A percentile compares a stretch with the other conserved stretches of the same genome.
These are phyloP conservation scores for Jatropha podagrica DNA, from an alignment of 441 rosid genomes.

Conservation along the genomic window DNA sequence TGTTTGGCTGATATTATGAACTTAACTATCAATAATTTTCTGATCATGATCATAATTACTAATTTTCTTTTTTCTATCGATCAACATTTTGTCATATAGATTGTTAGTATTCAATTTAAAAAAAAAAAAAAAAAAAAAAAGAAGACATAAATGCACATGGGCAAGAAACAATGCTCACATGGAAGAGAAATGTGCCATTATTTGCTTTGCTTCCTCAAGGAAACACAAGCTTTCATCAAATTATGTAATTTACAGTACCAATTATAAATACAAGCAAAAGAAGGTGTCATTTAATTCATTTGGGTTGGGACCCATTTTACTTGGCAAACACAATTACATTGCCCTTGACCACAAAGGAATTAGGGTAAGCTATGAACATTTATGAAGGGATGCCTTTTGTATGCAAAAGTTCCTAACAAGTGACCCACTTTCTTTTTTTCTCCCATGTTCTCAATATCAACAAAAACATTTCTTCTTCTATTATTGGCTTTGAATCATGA, in stretches of 20 bases:
- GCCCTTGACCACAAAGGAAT: background rate
- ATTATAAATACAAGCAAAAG: constrained; percentile 4
- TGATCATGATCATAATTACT: background rate
- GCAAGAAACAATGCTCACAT: constrained; percentile 10
- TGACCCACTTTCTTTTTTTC: constrained; percentile 16
- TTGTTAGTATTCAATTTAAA: background rate
- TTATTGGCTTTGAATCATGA: constrained; percentile 12
- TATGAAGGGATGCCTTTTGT: constrained; percentile 9
- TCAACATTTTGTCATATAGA: no score
- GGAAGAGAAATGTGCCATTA: constrained; percentile 1
- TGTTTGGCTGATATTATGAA: background rate
- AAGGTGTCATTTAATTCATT: constrained; percentile 1
- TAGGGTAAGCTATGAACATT: background rate
- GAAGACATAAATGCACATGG: constrained; percentile 14
- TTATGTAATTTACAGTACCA: background rate
- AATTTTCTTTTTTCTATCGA: background rate
- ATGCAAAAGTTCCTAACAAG: background rate
- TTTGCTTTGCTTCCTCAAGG: background rate
- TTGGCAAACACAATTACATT: background rate
- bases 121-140: background rate
- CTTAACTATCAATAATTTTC: background rate
- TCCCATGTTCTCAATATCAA: constrained; percentile 4
- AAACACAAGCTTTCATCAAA: constrained; percentile 4
- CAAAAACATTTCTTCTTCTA: background rate
- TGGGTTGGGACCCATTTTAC: constrained; percentile 21